A percentile compares a stretch with the other conserved stretches of the same genome.
phyloP scores from a whole-genome alignment of 169 alveolate genomes.

The Eimeria praecox region DNA sequence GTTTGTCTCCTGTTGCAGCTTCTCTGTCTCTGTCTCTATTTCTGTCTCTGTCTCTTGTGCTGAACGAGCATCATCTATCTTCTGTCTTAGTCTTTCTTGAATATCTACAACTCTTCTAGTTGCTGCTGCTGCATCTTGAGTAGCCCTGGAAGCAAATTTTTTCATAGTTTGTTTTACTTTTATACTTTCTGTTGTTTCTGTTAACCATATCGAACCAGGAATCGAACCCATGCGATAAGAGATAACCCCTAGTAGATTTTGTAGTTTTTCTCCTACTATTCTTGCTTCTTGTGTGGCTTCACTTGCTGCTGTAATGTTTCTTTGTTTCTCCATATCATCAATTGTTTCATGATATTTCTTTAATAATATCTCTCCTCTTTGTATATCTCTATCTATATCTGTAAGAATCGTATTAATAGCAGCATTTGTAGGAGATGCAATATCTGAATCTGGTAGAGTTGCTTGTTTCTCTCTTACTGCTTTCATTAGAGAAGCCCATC shows the following conservation, averaged over 20 bases:
- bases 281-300: background rate
- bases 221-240: background rate
- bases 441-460: background rate
- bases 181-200: background rate
- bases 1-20: no score
- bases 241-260: background rate
- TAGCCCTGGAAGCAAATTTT: background rate
- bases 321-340: background rate
- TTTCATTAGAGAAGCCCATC: background rate
- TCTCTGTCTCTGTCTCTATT: background rate
- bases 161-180: background rate
- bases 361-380: background rate
- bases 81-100: background rate
- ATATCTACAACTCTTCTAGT: background rate
- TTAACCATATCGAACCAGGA: background rate
- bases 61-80: background rate
- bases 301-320: background rate
- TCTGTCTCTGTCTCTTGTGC: no score
- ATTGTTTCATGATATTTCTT: background rate
- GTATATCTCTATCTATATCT: background rate
- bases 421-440: background rate
- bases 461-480: background rate
- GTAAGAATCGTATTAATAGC: background rate
- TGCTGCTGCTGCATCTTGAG: conserved; percentile 4
- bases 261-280: background rate